Conservation (phyloP, 148 eudicot genomes). For the Cornus suecica region DNA sequence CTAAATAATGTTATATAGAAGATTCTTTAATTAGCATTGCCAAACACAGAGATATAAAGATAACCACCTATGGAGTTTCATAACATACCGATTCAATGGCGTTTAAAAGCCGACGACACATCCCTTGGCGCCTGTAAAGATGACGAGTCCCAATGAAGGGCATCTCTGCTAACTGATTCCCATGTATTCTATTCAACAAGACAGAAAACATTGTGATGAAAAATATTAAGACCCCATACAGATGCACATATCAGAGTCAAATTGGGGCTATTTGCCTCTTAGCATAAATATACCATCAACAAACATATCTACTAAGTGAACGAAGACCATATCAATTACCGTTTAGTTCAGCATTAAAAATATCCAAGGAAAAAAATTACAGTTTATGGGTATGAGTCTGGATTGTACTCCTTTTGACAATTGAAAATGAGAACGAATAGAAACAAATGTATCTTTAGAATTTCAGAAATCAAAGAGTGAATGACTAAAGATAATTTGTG, state of each 20-base stretch:
- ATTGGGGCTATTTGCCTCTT: neutral
- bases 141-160: constrained; percentile 92
- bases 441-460: no score
- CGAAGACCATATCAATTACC: neutral
- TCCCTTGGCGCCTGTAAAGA: constrained; percentile 83
- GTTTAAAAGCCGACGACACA: constrained; percentile 79
- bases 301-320: neutral
- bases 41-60: neutral
- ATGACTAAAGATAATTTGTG: no score
- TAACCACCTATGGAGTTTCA: neutral
- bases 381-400: no score
- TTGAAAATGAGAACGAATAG: no score
- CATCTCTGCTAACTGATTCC: constrained; percentile 89
- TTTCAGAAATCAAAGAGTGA: no score
- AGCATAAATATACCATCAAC: neutral
- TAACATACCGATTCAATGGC: constrained; percentile 72
- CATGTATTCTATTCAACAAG: constrained; percentile 63
- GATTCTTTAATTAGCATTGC: neutral
- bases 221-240: neutral
- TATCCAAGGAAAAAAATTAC: no score
- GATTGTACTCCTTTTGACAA: no score
- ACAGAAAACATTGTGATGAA: neutral
- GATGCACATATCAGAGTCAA: neutral
- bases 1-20: no score
- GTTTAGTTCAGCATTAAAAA: no score